A percentile compares a stretch with the other conserved stretches of the same genome.
Evolutionary conservation across 306 rosid species (phyloP).

Genomic region (Vicia faba): DNA sequence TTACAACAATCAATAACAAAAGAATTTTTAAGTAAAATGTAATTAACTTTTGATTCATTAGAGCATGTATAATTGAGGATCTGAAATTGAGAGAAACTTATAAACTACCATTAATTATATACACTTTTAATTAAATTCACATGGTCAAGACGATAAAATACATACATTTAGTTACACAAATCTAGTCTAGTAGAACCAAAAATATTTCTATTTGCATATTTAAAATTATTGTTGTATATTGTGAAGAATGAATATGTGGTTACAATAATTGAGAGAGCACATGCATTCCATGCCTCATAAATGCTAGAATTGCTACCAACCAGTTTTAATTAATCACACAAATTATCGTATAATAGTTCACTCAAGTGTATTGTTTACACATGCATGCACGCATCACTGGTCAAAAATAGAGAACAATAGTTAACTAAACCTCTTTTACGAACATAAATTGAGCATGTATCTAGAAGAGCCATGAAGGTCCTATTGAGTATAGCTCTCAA

Average conservation of each 20-base stretch:
- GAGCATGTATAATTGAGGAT: constrained; percentile 11
- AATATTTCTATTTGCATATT: constrained; percentile 21
- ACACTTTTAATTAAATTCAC: constrained; percentile 18
- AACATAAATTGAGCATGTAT: constrained; percentile 8
- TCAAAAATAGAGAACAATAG: no score
- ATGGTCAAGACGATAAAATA: constrained; percentile 17
- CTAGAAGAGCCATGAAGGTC: constrained; percentile 12
- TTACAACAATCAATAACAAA: background rate
- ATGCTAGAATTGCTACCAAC: constrained; percentile 47
- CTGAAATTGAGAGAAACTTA: constrained; percentile 33
- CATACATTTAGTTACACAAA: constrained; percentile 31
- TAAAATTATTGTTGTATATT: background rate
- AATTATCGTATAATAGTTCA: constrained; percentile 1
- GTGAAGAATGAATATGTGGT: constrained; percentile 33
- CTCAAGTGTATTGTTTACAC: background rate
- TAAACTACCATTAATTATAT: constrained; percentile 20
- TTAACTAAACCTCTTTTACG: background rate
- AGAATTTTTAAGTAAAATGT: constrained; percentile 17
- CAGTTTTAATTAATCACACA: constrained; percentile 40
- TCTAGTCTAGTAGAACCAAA: constrained; percentile 8
- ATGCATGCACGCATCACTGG: background rate
- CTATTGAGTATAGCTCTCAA: constrained; percentile 13
- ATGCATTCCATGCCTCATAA: constrained; percentile 45
- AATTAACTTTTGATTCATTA: background rate
- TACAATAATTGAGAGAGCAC: constrained; percentile 53